A percentile compares a stretch with the other conserved stretches of the same genome.
Evolutionary conservation across 768 basidiomycete species (phyloP).

Genomic region (Rhizopogon vulgaris): DNA sequence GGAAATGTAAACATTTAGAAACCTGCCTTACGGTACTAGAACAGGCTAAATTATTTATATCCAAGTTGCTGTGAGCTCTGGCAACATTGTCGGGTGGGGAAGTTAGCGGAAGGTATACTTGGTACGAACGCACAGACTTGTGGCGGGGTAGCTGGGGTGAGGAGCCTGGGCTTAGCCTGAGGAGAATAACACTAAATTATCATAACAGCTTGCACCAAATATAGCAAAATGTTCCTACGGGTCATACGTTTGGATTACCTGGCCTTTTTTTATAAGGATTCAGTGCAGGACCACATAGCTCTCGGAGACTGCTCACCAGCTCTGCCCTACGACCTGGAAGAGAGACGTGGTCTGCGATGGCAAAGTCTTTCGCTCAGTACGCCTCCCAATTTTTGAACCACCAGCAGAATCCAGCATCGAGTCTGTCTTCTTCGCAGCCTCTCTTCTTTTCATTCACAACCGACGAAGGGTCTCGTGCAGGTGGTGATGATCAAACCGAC

Average conservation of each 20-base stretch:
- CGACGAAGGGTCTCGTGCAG: slow-evolving; percentile 55
- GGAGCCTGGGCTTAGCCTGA: no score
- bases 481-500: slow-evolving; percentile 41
- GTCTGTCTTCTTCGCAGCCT: slow-evolving; percentile 62
- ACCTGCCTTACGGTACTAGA: no score
- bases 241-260: neutral
- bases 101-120: no score
- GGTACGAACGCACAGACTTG: no score
- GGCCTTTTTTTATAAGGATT: neutral
- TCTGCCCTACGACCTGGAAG: neutral
- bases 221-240: neutral
- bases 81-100: no score
- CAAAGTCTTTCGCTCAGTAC: slow-evolving; percentile 74
- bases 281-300: neutral
- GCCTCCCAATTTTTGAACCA: slow-evolving; percentile 76
- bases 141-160: no score
- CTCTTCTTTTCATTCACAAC: slow-evolving; percentile 88
- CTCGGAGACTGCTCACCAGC: neutral
- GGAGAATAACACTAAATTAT: no score
- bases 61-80: no score
- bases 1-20: no score
- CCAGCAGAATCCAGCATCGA: slow-evolving; percentile 44
- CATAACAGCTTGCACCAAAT: neutral
- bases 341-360: slow-evolving; percentile 28
- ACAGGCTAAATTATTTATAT: no score